Evolutionary conservation across 1,284 basidiomycete species (phyloP).

Genomic region (Microbotryomycetes sp.): DNA sequence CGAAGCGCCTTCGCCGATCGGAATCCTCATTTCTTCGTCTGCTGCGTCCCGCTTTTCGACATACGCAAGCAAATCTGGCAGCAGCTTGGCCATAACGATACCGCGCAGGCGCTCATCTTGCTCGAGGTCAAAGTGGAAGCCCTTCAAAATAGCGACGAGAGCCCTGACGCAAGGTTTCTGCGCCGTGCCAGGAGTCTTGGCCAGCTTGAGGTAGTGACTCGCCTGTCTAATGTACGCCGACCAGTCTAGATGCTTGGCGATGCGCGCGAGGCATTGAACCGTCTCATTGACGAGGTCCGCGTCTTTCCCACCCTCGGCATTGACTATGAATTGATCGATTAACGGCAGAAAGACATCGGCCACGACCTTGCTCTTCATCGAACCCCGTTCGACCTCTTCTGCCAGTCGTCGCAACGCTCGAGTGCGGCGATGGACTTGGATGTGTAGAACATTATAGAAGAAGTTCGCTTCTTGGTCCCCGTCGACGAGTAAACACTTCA

Average conservation of each 20-base stretch:
- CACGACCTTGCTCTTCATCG: constrained; percentile 64
- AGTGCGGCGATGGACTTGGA: constrained; percentile 84
- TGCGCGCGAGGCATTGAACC: constrained; percentile 64
- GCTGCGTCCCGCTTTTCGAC: constrained; percentile 74
- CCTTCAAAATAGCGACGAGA: constrained; percentile 77
- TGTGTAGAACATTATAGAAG: constrained; percentile 92
- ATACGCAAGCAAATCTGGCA: constrained; percentile 68
- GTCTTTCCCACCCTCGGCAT: constrained; percentile 58
- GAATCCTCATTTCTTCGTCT: constrained; percentile 69
- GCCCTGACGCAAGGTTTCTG: constrained; percentile 81
- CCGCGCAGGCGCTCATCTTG: constrained; percentile 18
- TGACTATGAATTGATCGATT: constrained; percentile 69
- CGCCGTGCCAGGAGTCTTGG: constrained; percentile 61
- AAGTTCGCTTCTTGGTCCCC: constrained; percentile 95
- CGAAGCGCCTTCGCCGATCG: constrained; percentile 79
- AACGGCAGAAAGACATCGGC: constrained; percentile 82
- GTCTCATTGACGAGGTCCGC: constrained; percentile 90
- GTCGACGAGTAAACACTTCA: constrained; percentile 68
- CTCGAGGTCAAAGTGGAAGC: constrained; percentile 69
- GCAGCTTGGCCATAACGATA: constrained; percentile 42
- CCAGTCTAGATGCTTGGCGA: constrained; percentile 73
- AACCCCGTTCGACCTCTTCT: constrained; percentile 66
- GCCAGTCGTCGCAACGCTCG: constrained; percentile 79
- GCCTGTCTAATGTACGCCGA: constrained; percentile 73
- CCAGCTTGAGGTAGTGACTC: constrained; percentile 71